phyloP scores from a whole-genome alignment of 495 filamentous ascomycete species.

The Glarea lozoyensis region DNA sequence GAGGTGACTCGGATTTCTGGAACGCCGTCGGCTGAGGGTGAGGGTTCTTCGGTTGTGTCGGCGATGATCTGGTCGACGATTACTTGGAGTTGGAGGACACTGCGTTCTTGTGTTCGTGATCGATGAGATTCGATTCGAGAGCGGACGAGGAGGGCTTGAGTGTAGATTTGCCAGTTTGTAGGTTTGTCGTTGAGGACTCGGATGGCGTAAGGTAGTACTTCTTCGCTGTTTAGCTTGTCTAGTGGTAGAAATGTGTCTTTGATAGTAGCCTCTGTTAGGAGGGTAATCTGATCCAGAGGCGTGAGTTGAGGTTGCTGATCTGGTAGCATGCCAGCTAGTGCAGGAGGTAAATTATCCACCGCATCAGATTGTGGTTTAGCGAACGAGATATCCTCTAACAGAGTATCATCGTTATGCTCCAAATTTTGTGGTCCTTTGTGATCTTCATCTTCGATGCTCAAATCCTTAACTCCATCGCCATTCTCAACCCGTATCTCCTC shows the following conservation, averaged over 20 bases:
- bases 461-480: neutral
- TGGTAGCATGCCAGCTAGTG: conserved; percentile 56
- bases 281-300: conserved; percentile 74
- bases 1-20: conserved; percentile 47
- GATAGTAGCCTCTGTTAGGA: conserved; percentile 78
- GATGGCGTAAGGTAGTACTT: conserved; percentile 83
- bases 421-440: conserved; percentile 50
- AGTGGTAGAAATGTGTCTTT: conserved; percentile 75
- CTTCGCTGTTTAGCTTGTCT: conserved; percentile 81
- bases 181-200: conserved; percentile 81
- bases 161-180: conserved; percentile 98
- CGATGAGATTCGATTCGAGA: conserved; percentile 81
- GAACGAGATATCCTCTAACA: conserved; percentile 82
- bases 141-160: conserved; percentile 78
- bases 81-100: conserved; percentile 89
- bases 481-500: neutral
- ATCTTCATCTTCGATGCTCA: neutral
- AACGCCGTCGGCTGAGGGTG: conserved; percentile 11
- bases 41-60: conserved; percentile 47
- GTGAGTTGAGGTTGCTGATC: conserved; percentile 74
- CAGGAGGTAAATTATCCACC: conserved; percentile 41
- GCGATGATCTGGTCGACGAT: conserved; percentile 93
- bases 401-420: conserved; percentile 82
- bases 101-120: conserved; percentile 77
- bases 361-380: conserved; percentile 33